A percentile compares a stretch with the other conserved stretches of the same genome.
These are phyloP conservation scores for Aspergillus nidulans DNA, from an alignment of 495 filamentous ascomycete species.

Conservation along the genomic window DNA sequence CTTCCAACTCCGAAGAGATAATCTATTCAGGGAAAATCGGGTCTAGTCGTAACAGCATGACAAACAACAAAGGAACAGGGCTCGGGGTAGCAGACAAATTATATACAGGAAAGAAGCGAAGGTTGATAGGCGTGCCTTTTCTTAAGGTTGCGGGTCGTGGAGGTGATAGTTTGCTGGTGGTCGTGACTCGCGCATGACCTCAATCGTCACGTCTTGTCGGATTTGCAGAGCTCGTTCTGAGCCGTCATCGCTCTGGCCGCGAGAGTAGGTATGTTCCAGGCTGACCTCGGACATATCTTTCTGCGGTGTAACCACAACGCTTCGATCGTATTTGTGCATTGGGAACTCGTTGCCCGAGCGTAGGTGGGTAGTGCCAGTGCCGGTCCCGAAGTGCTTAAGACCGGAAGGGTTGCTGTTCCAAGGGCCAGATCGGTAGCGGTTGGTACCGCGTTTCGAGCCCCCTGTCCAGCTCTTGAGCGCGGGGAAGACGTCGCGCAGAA, in stretches of 20 bases:
- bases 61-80: background rate
- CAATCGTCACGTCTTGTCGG: conserved; percentile 44
- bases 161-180: conserved; percentile 18
- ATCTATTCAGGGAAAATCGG: background rate
- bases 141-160: conserved; percentile 6
- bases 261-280: conserved; percentile 24
- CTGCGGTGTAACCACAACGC: conserved; percentile 25
- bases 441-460: conserved; percentile 34
- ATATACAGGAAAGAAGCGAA: conserved; percentile 1
- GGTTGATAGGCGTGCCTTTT: background rate
- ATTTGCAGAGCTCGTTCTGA: conserved; percentile 42
- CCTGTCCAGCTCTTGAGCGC: conserved; percentile 45
- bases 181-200: conserved; percentile 34
- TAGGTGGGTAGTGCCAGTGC: conserved; percentile 21
- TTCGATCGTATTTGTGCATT: conserved; percentile 33
- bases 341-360: conserved; percentile 33
- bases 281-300: conserved; percentile 35
- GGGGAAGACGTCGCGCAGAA: conserved; percentile 56
- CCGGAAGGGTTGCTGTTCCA: conserved; percentile 35
- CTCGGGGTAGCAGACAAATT: background rate
- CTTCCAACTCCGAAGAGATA: background rate
- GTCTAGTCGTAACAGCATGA: background rate
- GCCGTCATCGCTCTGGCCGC: conserved; percentile 37
- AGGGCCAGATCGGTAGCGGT: conserved; percentile 34
- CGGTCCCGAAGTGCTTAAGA: conserved; percentile 29